Base-by-base conservation (phyloP, 345 rosid species). In the Eucalyptus brandiana region DNA sequence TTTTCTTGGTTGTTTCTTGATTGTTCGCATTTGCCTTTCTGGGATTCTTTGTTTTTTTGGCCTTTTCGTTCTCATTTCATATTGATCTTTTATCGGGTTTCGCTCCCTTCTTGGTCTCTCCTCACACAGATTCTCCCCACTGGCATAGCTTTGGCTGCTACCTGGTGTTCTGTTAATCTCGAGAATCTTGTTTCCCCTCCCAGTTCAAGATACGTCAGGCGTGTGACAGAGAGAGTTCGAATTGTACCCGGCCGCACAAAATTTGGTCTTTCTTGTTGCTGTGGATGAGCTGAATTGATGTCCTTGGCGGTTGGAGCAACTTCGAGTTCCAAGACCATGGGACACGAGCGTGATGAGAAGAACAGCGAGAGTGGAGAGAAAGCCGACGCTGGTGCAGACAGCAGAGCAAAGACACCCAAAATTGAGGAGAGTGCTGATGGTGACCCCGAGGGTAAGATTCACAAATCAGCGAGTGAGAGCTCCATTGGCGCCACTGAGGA, bases 401-500 rank as follows among this genome's bases (percentile, higher is more conserved):
- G 13, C 85, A 40, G 47, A 76, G 85, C 85, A 40, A 87, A 86
- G 50, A 62, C 91, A 16, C 81, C 90, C 42, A 85, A 92, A 48
- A 86, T 72, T 86, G 86, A 76, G 60, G 92, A 87, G 83, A 86
- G 49, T 37, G 94, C 90, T 19, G 88, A 90, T 87, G 88, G 67
- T 21, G 90, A 90, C 40, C 54, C 88, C 86, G 24, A 88, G 91
- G 34, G 49, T 6, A 5, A 86, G 90, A 76, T 91, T 92, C 91
- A 89, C 91, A 32, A 87, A 23, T 62, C 89, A 26, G 48, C 86
- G 89, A 93, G 94, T 67, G 95, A 93, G 89, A 88, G 86, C 88
- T 92, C 96, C 51, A 87, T 92, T 80, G 83, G 86, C 87, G 92
- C 90, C 53, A 91, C 96, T 48, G 96, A 94, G 65, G 95, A 95